Percentiles rank a stretch among this genome's conserved stretches.
phyloP scores from a whole-genome alignment of 441 rosid species.

The Jatropha multifida region DNA sequence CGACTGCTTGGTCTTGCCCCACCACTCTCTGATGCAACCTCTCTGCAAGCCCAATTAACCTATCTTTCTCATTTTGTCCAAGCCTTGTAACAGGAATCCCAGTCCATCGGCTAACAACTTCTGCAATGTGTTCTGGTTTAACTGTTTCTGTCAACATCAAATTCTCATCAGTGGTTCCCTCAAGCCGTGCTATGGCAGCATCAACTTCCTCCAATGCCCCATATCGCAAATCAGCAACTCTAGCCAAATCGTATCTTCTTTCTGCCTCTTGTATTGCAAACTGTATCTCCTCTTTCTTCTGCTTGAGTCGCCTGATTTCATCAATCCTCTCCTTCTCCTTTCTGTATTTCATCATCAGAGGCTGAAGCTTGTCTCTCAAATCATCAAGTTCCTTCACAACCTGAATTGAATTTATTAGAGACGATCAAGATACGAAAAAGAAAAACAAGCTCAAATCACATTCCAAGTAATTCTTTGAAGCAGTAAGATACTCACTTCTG shows the following conservation, averaged over 20 bases:
- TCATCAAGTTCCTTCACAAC: slow-evolving; percentile 91
- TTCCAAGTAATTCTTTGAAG: background rate
- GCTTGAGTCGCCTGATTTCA: slow-evolving; percentile 76
- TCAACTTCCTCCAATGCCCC: slow-evolving; percentile 90
- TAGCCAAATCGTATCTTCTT: slow-evolving; percentile 80
- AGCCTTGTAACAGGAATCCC: slow-evolving; percentile 96
- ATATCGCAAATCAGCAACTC: slow-evolving; percentile 85
- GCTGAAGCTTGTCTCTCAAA: slow-evolving; percentile 89
- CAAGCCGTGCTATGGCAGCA: slow-evolving; percentile 61
- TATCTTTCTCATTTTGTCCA: slow-evolving; percentile 81
- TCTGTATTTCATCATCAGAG: slow-evolving; percentile 80
- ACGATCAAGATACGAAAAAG: background rate
- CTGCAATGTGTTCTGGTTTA: slow-evolving; percentile 90
- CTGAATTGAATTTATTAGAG: slow-evolving; percentile 29
- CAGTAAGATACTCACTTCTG: slow-evolving; percentile 52
- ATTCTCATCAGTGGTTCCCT: slow-evolving; percentile 60
- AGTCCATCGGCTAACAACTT: slow-evolving; percentile 96
- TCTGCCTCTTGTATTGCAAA: slow-evolving; percentile 84
- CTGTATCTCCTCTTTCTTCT: slow-evolving; percentile 76
- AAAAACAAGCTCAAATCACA: background rate
- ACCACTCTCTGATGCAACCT: slow-evolving; percentile 85
- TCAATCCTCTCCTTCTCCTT: slow-evolving; percentile 89
- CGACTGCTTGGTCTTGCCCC: slow-evolving; percentile 84
- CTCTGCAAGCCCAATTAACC: slow-evolving; percentile 74
- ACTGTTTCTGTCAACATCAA: slow-evolving; percentile 81